Base-by-base conservation (phyloP, 495 filamentous ascomycete genomes). In the Neurospora africana region DNA sequence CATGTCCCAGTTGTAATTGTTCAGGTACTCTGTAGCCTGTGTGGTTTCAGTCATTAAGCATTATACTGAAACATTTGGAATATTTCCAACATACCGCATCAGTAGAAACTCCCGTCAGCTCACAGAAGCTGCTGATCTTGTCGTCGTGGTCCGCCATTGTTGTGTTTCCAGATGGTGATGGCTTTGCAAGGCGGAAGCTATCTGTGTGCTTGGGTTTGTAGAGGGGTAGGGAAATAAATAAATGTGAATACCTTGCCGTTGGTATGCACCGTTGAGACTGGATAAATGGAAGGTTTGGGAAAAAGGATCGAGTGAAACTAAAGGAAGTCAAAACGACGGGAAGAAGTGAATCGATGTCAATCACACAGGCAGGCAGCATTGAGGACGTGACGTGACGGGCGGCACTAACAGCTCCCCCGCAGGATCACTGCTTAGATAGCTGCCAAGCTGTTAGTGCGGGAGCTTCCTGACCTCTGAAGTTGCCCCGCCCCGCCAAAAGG, bases 21-120 rank as follows among this genome's bases (percentile, higher is more conserved):
- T 81, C 15, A 96, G 89, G 73, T 92, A 92, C 76, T 90, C 83
- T 74, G 86, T 85, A 43, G 93, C 93, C 93, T 94, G 73, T 36
- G n/a, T n/a, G 13, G 33, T 1, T 30, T 70, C 5, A 23, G 72
- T 71, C 39, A 74, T 6, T 27, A 19, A 39, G 35, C n/a, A 68
- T 70, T 39, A 39, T 5, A 68, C 17, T 38, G 13, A 67, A n/a
- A 21, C 17, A 9, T 15, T 17, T 19, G 68, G 39, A 37, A 27
- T 21, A 68, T 15, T 7, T n/a, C 44, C 7, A 27, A 74, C 84
- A 77, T 85, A 95, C 94, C 79, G 90, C 86, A 44, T 89, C 82
- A 5, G 90, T 79, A 11, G 85, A 80, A 23, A 87, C 85, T 30
- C 90, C 88, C 4, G 93, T 95, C 76, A 97, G 83, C 69, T 83